Conservation (phyloP, 176 grass and related monocot species). For the Tillandsia leiboldiana region DNA sequence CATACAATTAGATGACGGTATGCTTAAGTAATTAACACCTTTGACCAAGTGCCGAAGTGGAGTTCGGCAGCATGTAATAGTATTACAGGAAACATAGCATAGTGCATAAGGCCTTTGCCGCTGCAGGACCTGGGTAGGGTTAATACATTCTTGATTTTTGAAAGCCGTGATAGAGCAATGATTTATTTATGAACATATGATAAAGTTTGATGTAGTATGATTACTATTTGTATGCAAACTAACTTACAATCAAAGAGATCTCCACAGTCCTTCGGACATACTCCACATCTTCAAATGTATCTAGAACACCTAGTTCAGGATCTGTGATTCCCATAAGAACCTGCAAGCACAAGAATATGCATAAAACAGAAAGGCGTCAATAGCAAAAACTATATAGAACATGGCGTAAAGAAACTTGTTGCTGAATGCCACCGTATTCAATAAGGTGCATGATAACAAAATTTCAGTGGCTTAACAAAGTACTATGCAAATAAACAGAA, state of each 20-base stretch:
- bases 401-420: background rate
- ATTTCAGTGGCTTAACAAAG: background rate
- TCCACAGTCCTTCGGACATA: conserved; percentile 54
- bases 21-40: too few relatives aligned
- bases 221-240: background rate
- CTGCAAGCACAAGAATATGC: conserved; percentile 19
- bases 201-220: too few relatives aligned
- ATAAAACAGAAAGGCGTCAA: background rate
- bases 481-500: background rate
- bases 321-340: conserved; percentile 53
- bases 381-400: background rate
- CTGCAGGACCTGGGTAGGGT: too few relatives aligned
- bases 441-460: background rate
- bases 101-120: too few relatives aligned
- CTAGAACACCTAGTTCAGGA: conserved; percentile 52
- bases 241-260: conserved; percentile 51
- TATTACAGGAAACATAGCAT: too few relatives aligned
- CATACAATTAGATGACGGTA: too few relatives aligned
- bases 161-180: too few relatives aligned
- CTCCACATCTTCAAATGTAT: conserved; percentile 76
- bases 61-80: too few relatives aligned
- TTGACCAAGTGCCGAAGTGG: too few relatives aligned
- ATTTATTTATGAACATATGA: too few relatives aligned
- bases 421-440: background rate
- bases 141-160: too few relatives aligned